A percentile compares a stretch with the other conserved stretches of the same genome.
Evolutionary conservation across 345 rosid genomes (phyloP).

Genomic region (Microthlaspi erraticum): DNA sequence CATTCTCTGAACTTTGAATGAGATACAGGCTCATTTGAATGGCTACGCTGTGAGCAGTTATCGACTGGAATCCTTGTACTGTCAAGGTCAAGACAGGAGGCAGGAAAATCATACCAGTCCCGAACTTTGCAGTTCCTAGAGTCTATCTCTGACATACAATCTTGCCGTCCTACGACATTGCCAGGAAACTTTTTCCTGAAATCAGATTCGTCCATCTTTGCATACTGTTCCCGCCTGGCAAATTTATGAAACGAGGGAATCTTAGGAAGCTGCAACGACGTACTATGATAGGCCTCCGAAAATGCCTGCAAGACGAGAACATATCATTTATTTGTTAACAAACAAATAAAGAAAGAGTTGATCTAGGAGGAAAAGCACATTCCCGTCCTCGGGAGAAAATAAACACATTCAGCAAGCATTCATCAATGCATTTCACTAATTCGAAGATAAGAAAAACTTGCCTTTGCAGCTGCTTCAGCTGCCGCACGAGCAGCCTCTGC

Average conservation of each 20-base stretch:
- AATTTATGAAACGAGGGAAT: constrained; percentile 98
- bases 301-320: constrained; percentile 67
- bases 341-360: constrained; percentile 22
- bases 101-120: constrained; percentile 98
- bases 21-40: constrained; percentile 82
- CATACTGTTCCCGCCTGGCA: constrained; percentile 90
- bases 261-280: constrained; percentile 84
- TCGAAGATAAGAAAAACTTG: constrained; percentile 46
- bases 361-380: constrained; percentile 8
- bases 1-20: constrained; percentile 80
- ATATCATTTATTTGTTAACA: constrained; percentile 26
- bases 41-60: constrained; percentile 84
- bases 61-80: constrained; percentile 78
- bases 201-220: constrained; percentile 80
- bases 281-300: constrained; percentile 71
- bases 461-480: constrained; percentile 93
- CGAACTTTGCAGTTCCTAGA: constrained; percentile 99
- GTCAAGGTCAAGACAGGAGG: constrained; percentile 80
- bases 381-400: constrained; percentile 9
- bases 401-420: constrained; percentile 29
- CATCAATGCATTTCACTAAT: constrained; percentile 19
- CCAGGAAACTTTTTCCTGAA: constrained; percentile 81
- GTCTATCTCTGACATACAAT: constrained; percentile 98
- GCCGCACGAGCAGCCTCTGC: constrained; percentile 91
- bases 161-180: constrained; percentile 83